Evolutionary conservation across 805 yeast species (phyloP), one percentile per base, ranked within the genome.

Genomic region (Wickerhamomyces canadensis): DNA sequence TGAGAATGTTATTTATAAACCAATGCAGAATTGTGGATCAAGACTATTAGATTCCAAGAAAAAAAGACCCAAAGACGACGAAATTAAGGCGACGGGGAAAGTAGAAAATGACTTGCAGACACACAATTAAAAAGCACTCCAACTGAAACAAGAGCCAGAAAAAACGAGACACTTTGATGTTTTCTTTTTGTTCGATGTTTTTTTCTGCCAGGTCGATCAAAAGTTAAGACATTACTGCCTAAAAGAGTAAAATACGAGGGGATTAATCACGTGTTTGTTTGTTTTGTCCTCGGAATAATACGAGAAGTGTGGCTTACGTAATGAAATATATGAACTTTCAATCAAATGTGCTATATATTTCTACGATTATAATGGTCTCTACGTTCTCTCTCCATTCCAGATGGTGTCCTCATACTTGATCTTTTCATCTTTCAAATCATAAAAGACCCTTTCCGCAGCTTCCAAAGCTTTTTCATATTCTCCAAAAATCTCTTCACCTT

Each of bases 401-500:
- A 24, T 12, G 13, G 31, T 33, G 9, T 30, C 36, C 5, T 30
- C 35, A 26, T 27, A 37, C 15, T 33, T 22, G 4, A 37, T 26
- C 16, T 27, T 36, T 7, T 35, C 30, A 16, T 41, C 42, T 34
- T 37, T 41, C 25, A 38, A 24, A 9, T 39, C 43, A 28, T 27
- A 33, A 17, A 45, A 45, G 12, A 40, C 30, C 10, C 24, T 34
- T 31, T 43, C 49, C 13, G 45, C 41, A 18, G 34, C 33, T 2
- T n/a, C 37, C 14, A 34, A 18, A 4, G 36, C 45, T n/a, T 12
- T 23, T 3, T 31, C 34, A 15, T 21, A 35, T 9, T 19, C 18
- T n/a, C 37, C 45, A 7, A n/a, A 10, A 3, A 45, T 16, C 17
- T 38, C 38, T 18, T 45, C 49, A 27, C 38, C 44, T 15, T 44